Base-by-base conservation (phyloP, 768 basidiomycete species). In the Suillus brevipes region DNA sequence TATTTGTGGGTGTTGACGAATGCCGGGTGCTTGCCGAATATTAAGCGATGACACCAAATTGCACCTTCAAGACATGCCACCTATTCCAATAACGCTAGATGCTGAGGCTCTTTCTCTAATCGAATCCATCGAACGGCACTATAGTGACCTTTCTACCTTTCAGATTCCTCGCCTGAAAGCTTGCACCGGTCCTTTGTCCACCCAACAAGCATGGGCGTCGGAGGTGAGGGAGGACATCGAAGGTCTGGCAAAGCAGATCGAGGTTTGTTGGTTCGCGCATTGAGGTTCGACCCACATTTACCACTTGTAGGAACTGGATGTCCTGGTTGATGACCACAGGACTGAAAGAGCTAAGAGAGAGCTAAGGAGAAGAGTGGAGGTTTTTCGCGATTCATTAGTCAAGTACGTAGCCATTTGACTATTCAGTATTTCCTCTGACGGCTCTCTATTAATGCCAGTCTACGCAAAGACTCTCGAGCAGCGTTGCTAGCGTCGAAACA, bases 211-310 rank as follows among this genome's bases (percentile, higher is more conserved):
- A 57, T 81, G 90, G 61, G 87, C 88, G 1, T 86, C 86, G 5
- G 93, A 94, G 72, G 75, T 95, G 64, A 81, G 92, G 37, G 89
- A 90, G 61, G 94, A 95, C 71, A 77, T 94, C 20, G 88, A 89
- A 43, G 71, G 78, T 0, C 81, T 91, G 25, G 79, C 81, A 8
- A 80, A 81, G 45, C 86, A 89, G 62, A 78, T 96, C n/a, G 91
- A 96, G 80, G 89, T 91, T 66, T 65, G 65, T 49, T 13, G 12
- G 37, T 10, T 55, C 16, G 23, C 16, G 14, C 25, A 20, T 42
- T 20, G 7, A 14, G 36, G 34, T 57, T 18, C 20, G 52, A 16
- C 40, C 36, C 14, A 57, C 36, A 25, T 38, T 40, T 18, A 57
- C 40, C 25, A 42, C 36, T 60, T 23, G 31, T 74, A 94, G 92